These are phyloP conservation scores for Anthostomella pinea DNA, from an alignment of 2,329 filamentous ascomycete genomes.

Conservation along the genomic window DNA sequence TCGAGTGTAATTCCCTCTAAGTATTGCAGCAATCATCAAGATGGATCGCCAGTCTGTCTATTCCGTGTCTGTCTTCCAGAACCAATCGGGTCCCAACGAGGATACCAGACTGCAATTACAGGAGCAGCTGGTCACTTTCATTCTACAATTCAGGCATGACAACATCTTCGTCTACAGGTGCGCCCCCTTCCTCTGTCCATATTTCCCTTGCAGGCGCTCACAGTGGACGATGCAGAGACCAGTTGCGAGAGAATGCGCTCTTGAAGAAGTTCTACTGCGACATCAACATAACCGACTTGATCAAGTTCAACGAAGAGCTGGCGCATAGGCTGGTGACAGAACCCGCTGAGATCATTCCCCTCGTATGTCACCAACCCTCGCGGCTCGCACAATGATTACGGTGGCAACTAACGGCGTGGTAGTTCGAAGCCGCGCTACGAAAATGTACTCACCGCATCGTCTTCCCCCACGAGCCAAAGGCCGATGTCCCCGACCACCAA, in stretches of 20 bases:
- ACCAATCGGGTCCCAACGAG: constrained; percentile 61
- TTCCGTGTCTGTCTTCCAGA: constrained; percentile 75
- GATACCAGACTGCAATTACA: constrained; percentile 73
- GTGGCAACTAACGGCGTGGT: constrained; percentile 9
- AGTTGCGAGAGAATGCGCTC: constrained; percentile 90
- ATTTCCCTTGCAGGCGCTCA: neutral
- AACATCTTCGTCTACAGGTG: constrained; percentile 94
- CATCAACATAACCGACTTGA: constrained; percentile 91
- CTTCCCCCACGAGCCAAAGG: constrained; percentile 68
- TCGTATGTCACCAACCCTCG: constrained; percentile 55
- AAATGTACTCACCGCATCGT: constrained; percentile 92
- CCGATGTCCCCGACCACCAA: constrained; percentile 83
- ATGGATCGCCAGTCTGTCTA: constrained; percentile 92
- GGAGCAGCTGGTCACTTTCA: constrained; percentile 80
- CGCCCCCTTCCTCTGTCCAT: constrained; percentile 14
- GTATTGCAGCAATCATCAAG: constrained; percentile 21
- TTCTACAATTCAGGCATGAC: constrained; percentile 90
- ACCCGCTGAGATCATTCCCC: constrained; percentile 86
- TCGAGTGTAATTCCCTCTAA: neutral
- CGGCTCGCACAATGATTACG: neutral
- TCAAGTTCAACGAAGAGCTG: constrained; percentile 93
- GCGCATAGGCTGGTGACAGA: constrained; percentile 87
- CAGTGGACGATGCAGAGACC: constrained; percentile 63
- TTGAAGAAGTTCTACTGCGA: constrained; percentile 95
- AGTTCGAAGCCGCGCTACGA: constrained; percentile 91